Evolutionary conservation across 2,329 filamentous ascomycete species (phyloP), one percentile per base, ranked within the genome.

Genomic region (Talaromyces islandicus): DNA sequence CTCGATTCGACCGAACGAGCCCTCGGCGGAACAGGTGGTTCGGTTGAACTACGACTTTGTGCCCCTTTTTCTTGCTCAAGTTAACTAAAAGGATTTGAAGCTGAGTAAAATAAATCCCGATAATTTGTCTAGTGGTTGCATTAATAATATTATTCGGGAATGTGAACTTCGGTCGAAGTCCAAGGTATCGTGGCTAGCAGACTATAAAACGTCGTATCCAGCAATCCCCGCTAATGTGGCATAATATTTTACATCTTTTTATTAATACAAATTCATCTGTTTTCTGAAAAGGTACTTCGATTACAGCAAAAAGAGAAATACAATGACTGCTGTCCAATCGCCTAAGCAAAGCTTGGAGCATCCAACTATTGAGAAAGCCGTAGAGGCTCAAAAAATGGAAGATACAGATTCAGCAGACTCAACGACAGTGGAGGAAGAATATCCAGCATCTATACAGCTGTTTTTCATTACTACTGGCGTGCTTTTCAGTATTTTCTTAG

Each of bases 401-500:
- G 43, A 50, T 5, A 25, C 43, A 12, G 43, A 50, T 12, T 50
- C 43, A 50, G 19, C 43, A 21, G 19, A 50, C 43, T 50, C 43
- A 14, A 50, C 24, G 1, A 24, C 5, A 25, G 43, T 14, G 3
- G 19, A 50, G 7, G 46, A 11, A n/a, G 56, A 52, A 27, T 57
- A 57, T 35, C 56, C 56, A 1, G n/a, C 11, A 5, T 32, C 56
- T 10, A 25, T 57, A 17, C 30, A 21, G 43, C 41, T 57, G 21
- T 19, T 35, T 11, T 57, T 57, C n/a, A 57, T 57, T 12, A 57
- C 46, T 35, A 51, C 38, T 30, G 56, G 46, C 24, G 46, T 57
- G 14, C 52, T 57, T 30, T 57, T 41, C 32, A 57, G 56, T 35
- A 50, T 57, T 19, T 57, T 57, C 43, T 57, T 57, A 24, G 17